Conservation (phyloP, 768 basidiomycete genomes). For the Macrolepiota fuliginosa region DNA sequence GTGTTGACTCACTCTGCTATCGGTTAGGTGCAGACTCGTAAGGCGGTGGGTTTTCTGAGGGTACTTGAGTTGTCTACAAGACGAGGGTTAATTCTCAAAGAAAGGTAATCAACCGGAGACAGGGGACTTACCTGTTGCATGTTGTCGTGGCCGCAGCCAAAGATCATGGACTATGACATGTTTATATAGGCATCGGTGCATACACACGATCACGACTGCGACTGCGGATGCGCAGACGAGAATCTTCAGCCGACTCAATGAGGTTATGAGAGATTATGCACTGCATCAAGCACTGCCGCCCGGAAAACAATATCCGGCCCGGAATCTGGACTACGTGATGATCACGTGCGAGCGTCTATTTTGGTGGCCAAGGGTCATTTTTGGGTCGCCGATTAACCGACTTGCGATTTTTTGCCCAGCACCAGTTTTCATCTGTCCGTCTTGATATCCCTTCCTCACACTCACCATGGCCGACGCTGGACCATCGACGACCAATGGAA, state of each 20-base stretch:
- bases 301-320: slow-evolving; percentile 8
- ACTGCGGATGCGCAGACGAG: slow-evolving; percentile 8
- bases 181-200: background rate
- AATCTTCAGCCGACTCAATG: too few relatives aligned
- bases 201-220: background rate
- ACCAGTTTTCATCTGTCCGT: slow-evolving; percentile 10
- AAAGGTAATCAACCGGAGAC: background rate
- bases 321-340: background rate
- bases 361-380: background rate
- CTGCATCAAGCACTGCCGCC: background rate
- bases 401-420: slow-evolving; percentile 4
- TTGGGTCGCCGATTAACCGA: slow-evolving; percentile 1
- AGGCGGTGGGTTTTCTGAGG: slow-evolving; percentile 16
- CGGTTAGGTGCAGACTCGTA: slow-evolving; percentile 14
- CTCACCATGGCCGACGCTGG: slow-evolving; percentile 25
- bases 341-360: slow-evolving; percentile 4
- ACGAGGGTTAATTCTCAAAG: background rate
- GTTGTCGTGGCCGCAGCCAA: background rate
- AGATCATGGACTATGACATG: background rate
- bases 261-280: background rate
- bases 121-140: slow-evolving; percentile 8
- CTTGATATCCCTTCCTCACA: slow-evolving; percentile 18
- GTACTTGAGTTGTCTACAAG: background rate
- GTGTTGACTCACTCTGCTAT: background rate
- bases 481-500: slow-evolving; percentile 25